Base-by-base conservation (phyloP, 1,139 yeast species). In the Hansenula sp. region DNA sequence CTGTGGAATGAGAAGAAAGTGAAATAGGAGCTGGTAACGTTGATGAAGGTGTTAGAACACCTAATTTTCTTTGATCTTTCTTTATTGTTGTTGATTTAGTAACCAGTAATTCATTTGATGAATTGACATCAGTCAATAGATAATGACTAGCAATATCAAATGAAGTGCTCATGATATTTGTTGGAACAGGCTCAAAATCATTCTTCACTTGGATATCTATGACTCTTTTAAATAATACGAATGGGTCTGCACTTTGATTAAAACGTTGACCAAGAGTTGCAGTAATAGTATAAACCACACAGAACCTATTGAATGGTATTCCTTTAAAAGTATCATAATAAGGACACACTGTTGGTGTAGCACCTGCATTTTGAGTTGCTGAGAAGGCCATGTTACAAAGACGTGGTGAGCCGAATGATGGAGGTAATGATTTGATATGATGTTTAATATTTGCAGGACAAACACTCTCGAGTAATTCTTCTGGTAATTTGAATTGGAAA, bases 391-490 rank as follows among this genome's bases (percentile, higher is more conserved):
- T 29, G 2, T 44, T 44, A 32, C 49, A 48, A 8, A 44, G 31
- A 25, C 44, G 42, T 1, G 52, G 52, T 12, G 44, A 42, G 2
- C 51, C 55, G 26, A 41, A 48, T 3, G 49, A 34, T 1, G 55
- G 55, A 1, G 43, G 20, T 27, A 51, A 29, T 2, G 12, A 11
- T 27, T 44, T 29, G n/a, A n/a, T n/a, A 40, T 50, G 53, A 17
- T 34, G 31, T 1, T 29, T 37, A 4, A 35, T 31, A n/a, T 20
- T 31, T 10, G 34, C 20, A 8, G 33, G 35, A 27, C 53, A 47
- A 2, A 40, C 41, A 28, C 42, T 44, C 9, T 51, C 53, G n/a
- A 51, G 19, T 27, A 48, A 48, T 10, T 32, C 19, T 7, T 21
- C 17, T 1, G 55, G 55, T 4, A 51, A 29, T 11, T 41, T 42